Conservation (phyloP, 441 rosid genomes). For the Pelargonium citronellum region DNA sequence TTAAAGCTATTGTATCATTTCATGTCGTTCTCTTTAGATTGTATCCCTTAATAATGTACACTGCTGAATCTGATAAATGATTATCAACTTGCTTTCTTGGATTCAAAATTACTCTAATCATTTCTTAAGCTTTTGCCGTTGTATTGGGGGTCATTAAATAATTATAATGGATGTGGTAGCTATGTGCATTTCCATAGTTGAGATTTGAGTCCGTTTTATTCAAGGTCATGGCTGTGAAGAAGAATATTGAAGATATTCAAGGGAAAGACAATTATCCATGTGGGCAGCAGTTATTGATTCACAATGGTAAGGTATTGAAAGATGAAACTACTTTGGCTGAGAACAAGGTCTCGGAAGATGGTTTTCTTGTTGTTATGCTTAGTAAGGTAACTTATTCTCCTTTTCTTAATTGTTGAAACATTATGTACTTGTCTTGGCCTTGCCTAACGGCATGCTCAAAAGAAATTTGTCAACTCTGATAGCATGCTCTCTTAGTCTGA, state of each 20-base stretch:
- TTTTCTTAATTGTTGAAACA: neutral
- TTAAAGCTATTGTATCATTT: too few relatives aligned
- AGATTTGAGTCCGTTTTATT: conserved; percentile 1
- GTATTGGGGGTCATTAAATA: neutral
- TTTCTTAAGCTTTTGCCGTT: neutral
- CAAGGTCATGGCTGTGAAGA: conserved; percentile 94
- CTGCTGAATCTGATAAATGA: neutral
- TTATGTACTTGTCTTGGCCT: neutral
- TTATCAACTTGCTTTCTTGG: neutral
- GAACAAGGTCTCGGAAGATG: conserved; percentile 82
- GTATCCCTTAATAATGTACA: neutral
- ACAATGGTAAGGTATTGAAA: conserved; percentile 93
- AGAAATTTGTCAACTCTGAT: neutral
- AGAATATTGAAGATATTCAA: conserved; percentile 91
- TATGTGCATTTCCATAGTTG: neutral
- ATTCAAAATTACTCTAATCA: neutral
- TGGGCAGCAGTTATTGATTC: conserved; percentile 87
- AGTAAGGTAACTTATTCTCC: conserved; percentile 62
- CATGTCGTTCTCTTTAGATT: too few relatives aligned
- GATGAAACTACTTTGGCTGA: conserved; percentile 83
- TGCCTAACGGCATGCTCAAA: neutral
- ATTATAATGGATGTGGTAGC: too few relatives aligned
- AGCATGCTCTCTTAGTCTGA: neutral
- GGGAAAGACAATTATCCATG: conserved; percentile 94
- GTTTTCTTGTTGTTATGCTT: conserved; percentile 97